Percentiles rank a stretch among this genome's conserved stretches.
Conservation (phyloP, 75 land plant genomes). For the Selaginella tamariscina region DNA sequence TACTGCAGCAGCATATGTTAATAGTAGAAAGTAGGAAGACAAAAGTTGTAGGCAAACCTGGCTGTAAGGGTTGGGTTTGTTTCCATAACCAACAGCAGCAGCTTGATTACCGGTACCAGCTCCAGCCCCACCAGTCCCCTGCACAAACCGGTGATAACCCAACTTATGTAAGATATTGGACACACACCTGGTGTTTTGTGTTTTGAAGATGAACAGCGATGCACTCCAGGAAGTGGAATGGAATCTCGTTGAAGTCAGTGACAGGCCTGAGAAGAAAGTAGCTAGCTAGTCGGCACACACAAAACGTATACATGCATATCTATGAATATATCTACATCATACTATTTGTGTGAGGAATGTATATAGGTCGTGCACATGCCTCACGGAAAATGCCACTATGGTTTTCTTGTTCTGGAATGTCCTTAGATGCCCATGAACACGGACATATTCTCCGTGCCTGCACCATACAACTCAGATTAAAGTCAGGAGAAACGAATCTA, state of each 20-base stretch:
- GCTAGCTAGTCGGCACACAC: not conserved
- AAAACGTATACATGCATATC: not conserved
- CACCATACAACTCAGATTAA: not conserved
- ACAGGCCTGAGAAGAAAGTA: slow-evolving; percentile 41
- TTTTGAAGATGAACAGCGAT: slow-evolving; percentile 40
- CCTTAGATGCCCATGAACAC: slow-evolving; percentile 68
- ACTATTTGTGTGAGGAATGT: not conserved
- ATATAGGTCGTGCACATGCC: slow-evolving; percentile 24
- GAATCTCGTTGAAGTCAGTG: slow-evolving; percentile 58
- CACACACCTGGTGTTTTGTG: slow-evolving; percentile 34
- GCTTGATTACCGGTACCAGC: too few relatives aligned
- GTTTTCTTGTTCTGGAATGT: slow-evolving; percentile 53
- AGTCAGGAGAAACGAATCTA: not conserved
- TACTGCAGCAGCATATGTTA: slow-evolving; percentile 14
- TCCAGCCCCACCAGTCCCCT: not conserved
- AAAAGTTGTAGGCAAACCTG: not conserved
- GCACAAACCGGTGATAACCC: not conserved
- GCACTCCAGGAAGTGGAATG: slow-evolving; percentile 65
- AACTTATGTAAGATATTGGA: not conserved
- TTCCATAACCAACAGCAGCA: too few relatives aligned
- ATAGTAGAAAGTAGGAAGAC: not conserved
- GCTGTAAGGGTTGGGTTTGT: slow-evolving; percentile 5
- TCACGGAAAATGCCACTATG: slow-evolving; percentile 52
- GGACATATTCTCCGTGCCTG: slow-evolving; percentile 74
- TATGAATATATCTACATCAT: not conserved